Evolutionary conservation across 2,329 filamentous ascomycete genomes (phyloP), one percentile per base, ranked within the genome.

Genomic region (Diaporthe sp.): DNA sequence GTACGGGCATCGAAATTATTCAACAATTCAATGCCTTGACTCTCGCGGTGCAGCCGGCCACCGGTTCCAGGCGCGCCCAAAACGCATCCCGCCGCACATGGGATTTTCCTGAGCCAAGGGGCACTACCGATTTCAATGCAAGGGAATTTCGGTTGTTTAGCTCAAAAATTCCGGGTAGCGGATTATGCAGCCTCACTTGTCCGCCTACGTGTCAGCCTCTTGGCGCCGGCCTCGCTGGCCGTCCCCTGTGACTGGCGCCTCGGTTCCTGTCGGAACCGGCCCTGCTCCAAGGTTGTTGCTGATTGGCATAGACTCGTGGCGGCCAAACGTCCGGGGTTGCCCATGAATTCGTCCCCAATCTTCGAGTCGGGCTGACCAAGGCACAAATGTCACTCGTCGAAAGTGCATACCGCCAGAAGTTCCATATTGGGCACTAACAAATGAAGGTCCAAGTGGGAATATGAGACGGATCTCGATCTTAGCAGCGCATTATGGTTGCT

Each of bases 51-150:
- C 32, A 27, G 15, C 32, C 27, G 47, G 44, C 17, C 58, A 30
- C 25, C 47, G 44, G 47, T 53, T 50, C 63, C 32, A 51, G 47
- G 47, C 15, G 5, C 8, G 22, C 61, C 47, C 32, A 68, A 68
- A 68, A 68, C 47, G 63, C 63, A 68, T 68, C 63, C 32, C 32
- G 47, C 63, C 63, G 63, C 63, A 53, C 63, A 68, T 68, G 63
- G 63, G 47, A 68, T n/a, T n/a, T 68, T 68, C 47, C n/a, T n/a
- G n/a, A 51, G 47, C 47, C 32, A 68, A 68, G 47, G 47, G 63
- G 47, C 63, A 53, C 63, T 68, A 39, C 47, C n/a, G 47, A 39
- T 13, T 9, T 68, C 63, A 68, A 68, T 68, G 63, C 63, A 37
- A 13, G 30, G 25, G 17, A 27, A 39, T 37, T 53, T 53, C 53